Conservation (phyloP, 2,329 filamentous ascomycete genomes). For the Diplocarpon mali region DNA sequence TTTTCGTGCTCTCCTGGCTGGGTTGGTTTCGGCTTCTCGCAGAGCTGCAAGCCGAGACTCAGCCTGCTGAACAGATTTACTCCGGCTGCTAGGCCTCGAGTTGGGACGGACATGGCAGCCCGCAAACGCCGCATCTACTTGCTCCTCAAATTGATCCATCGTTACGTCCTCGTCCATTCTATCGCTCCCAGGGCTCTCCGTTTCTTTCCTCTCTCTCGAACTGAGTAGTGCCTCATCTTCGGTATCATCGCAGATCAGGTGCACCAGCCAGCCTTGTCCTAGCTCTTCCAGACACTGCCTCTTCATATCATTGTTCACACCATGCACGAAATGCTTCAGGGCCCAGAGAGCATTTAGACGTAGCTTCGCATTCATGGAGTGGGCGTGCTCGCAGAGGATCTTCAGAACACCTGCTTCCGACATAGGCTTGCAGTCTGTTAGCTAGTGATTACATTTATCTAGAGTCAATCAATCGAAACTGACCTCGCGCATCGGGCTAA, state of each 20-base stretch:
- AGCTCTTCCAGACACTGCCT: constrained; percentile 68
- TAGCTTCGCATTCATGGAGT: constrained; percentile 67
- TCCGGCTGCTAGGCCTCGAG: constrained; percentile 22
- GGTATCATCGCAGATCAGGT: constrained; percentile 57
- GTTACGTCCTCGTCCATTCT: constrained; percentile 49
- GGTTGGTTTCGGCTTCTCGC: constrained; percentile 57
- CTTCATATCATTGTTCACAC: constrained; percentile 60
- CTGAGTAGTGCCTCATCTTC: constrained; percentile 40
- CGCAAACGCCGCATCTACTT: constrained; percentile 18
- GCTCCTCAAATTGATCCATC: constrained; percentile 38
- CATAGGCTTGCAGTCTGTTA: constrained; percentile 43
- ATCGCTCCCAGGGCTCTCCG: constrained; percentile 26
- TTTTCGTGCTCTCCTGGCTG: constrained; percentile 54
- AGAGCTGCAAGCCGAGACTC: constrained; percentile 39
- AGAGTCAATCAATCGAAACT: constrained; percentile 27
- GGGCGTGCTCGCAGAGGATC: constrained; percentile 72
- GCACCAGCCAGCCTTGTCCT: constrained; percentile 68
- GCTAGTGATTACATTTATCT: background rate
- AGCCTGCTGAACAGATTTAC: constrained; percentile 34
- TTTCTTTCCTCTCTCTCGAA: constrained; percentile 24
- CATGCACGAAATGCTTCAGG: constrained; percentile 77
- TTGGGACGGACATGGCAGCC: constrained; percentile 13
- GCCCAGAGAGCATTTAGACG: constrained; percentile 86
- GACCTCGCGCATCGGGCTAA: constrained; percentile 85
- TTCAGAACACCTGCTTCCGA: constrained; percentile 63